A percentile compares a stretch with the other conserved stretches of the same genome.
phyloP scores from a whole-genome alignment of 2,329 filamentous ascomycete genomes.

The Cytospora piceae region DNA sequence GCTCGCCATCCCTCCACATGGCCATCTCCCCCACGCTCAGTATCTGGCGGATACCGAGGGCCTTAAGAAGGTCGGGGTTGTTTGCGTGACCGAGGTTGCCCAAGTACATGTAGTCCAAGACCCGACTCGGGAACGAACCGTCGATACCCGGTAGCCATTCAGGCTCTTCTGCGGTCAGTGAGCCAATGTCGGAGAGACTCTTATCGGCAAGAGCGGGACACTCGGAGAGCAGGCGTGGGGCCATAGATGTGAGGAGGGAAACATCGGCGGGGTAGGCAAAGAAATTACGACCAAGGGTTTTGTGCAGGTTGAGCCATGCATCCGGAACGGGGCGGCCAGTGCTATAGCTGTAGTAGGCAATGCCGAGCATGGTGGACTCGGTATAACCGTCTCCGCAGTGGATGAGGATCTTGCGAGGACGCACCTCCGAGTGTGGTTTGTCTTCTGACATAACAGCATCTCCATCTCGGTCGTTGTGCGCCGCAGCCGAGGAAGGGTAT shows the following conservation, averaged over 20 bases:
- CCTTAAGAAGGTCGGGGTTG: constrained; percentile 79
- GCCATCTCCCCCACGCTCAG: constrained; percentile 91
- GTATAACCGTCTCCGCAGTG: constrained; percentile 97
- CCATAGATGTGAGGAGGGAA: constrained; percentile 74
- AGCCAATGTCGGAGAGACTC: constrained; percentile 56
- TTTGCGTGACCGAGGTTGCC: constrained; percentile 94
- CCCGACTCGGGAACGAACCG: constrained; percentile 85
- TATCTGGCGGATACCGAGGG: constrained; percentile 83
- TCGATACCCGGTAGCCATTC: constrained; percentile 83
- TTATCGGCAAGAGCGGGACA: constrained; percentile 61
- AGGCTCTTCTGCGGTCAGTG: constrained; percentile 64
- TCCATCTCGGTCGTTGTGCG: constrained; percentile 49
- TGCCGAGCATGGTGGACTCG: constrained; percentile 83
- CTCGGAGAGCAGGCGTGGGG: constrained; percentile 72
- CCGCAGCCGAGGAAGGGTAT: constrained; percentile 39
- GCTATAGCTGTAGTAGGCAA: constrained; percentile 93
- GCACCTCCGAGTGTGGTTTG: constrained; percentile 2
- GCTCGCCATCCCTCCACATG: constrained; percentile 74
- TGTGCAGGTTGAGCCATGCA: constrained; percentile 87
- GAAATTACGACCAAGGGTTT: constrained; percentile 82
- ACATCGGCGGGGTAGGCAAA: constrained; percentile 95
- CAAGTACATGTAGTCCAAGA: constrained; percentile 93
- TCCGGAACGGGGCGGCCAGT: constrained; percentile 79
- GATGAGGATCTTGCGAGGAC: constrained; percentile 74
- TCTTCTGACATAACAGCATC: constrained; percentile 57